Conservation (phyloP, 768 basidiomycete genomes). For the Pleurotus eryngii region DNA sequence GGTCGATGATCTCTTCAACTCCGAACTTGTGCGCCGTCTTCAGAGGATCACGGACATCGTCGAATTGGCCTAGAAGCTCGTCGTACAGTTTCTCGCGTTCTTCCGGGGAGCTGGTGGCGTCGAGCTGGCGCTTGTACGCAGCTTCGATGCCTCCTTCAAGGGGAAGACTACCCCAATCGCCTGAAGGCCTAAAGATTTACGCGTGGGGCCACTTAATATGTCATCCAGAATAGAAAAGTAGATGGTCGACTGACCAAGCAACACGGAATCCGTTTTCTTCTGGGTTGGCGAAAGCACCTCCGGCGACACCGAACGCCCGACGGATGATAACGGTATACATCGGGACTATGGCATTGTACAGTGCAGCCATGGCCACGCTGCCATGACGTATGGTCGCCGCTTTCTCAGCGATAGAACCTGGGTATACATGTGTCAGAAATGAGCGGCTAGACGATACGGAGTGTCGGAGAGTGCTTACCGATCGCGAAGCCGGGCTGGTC, state of each 20-base stretch:
- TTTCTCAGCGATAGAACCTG: slow-evolving; percentile 32
- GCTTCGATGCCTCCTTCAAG: slow-evolving; percentile 40
- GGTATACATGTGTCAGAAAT: too few relatives aligned
- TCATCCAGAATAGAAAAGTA: too few relatives aligned
- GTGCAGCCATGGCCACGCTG: slow-evolving; percentile 30
- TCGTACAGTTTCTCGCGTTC: slow-evolving; percentile 31
- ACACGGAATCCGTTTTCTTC: slow-evolving; percentile 31
- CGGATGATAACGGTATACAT: slow-evolving; percentile 37
- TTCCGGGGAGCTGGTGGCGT: slow-evolving; percentile 24
- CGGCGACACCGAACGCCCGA: slow-evolving; percentile 38
- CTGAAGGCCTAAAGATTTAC: slow-evolving; percentile 29
- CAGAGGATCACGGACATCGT: slow-evolving; percentile 33
- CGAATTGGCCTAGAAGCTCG: slow-evolving; percentile 31
- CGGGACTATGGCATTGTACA: slow-evolving; percentile 34
- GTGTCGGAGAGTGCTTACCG: slow-evolving; percentile 15
- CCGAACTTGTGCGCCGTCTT: slow-evolving; percentile 38
- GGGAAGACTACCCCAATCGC: slow-evolving; percentile 40
- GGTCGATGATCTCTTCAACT: slow-evolving; percentile 40
- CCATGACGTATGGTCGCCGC: slow-evolving; percentile 38
- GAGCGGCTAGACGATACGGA: too few relatives aligned
- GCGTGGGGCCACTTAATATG: too few relatives aligned
- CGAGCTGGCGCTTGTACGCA: slow-evolving; percentile 37
- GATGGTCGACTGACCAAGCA: slow-evolving; percentile 28
- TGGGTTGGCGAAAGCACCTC: slow-evolving; percentile 34
- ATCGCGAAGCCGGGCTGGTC: slow-evolving; percentile 39